Conservation (phyloP, 1,139 yeast species). For the Sugiyamaella grinbergsii region DNA sequence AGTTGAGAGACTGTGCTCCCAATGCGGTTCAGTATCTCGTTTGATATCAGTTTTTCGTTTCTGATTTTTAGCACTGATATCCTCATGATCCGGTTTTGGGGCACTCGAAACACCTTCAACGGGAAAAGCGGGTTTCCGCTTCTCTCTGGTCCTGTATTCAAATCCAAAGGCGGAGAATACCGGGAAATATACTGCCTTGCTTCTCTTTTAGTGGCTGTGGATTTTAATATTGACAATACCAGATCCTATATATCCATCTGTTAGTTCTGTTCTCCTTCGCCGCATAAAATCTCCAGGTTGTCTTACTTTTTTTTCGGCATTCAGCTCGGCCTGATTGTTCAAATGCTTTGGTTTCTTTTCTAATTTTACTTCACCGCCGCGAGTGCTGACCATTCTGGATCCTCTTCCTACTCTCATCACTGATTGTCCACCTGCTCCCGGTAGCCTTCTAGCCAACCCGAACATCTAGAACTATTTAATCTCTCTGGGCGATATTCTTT, state of each 20-base stretch:
- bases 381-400: too few relatives aligned
- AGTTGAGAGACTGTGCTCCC: slow-evolving; percentile 54
- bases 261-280: slow-evolving; percentile 4
- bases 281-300: background rate
- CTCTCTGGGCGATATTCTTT: too few relatives aligned
- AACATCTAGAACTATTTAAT: too few relatives aligned
- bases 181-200: slow-evolving; percentile 59
- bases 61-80: slow-evolving; percentile 56
- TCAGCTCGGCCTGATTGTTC: slow-evolving; percentile 16
- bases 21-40: slow-evolving; percentile 47
- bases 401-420: too few relatives aligned
- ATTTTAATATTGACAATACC: slow-evolving; percentile 60
- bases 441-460: too few relatives aligned
- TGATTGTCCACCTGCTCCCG: too few relatives aligned
- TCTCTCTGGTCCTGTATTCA: background rate
- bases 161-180: slow-evolving; percentile 41
- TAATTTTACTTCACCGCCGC: background rate
- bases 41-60: slow-evolving; percentile 43
- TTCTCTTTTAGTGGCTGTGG: slow-evolving; percentile 69
- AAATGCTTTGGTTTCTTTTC: background rate
- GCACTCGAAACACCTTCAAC: slow-evolving; percentile 16
- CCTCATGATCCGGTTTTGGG: slow-evolving; percentile 37
- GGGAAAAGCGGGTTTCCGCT: slow-evolving; percentile 8
- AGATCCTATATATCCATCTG: slow-evolving; percentile 44
- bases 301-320: slow-evolving; percentile 22